Evolutionary conservation across 2,329 filamentous ascomycete genomes (phyloP).

Genomic region (Sporothrix variecibatus): DNA sequence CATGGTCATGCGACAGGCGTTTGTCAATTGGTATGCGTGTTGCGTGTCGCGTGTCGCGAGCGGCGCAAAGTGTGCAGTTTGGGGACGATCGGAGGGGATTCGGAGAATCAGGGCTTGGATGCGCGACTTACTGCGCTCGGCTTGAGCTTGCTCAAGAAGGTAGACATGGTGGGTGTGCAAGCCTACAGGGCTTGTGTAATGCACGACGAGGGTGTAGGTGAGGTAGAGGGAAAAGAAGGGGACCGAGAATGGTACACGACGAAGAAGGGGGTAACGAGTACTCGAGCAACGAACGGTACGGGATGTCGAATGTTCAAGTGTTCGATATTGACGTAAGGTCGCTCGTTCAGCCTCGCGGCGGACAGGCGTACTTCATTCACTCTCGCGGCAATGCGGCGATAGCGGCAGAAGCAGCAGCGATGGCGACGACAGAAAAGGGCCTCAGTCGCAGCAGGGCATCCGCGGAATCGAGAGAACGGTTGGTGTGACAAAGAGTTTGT

Average conservation of each 20-base stretch:
- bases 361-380: conserved; percentile 21
- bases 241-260: neutral
- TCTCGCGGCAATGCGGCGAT: conserved; percentile 4
- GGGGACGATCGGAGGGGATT: neutral
- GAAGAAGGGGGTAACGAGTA: conserved; percentile 1
- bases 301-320: neutral
- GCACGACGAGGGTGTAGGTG: neutral
- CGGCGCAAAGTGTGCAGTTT: conserved; percentile 15
- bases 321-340: conserved; percentile 15
- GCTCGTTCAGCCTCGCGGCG: conserved; percentile 23
- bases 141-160: conserved; percentile 62
- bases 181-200: conserved; percentile 11
- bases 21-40: neutral
- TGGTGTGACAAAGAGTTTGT: conserved; percentile 13
- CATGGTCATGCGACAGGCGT: neutral
- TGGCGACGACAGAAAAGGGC: too few species aligned
- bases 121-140: conserved; percentile 53
- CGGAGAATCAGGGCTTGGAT: neutral
- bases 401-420: conserved; percentile 1
- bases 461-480: neutral
- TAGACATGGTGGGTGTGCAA: conserved; percentile 47
- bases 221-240: neutral
- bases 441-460: conserved; percentile 14
- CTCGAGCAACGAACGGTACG: conserved; percentile 15
- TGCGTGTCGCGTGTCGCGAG: neutral